phyloP scores from a whole-genome alignment of 176 grass and related monocot species.

The Raddia distichophylla region DNA sequence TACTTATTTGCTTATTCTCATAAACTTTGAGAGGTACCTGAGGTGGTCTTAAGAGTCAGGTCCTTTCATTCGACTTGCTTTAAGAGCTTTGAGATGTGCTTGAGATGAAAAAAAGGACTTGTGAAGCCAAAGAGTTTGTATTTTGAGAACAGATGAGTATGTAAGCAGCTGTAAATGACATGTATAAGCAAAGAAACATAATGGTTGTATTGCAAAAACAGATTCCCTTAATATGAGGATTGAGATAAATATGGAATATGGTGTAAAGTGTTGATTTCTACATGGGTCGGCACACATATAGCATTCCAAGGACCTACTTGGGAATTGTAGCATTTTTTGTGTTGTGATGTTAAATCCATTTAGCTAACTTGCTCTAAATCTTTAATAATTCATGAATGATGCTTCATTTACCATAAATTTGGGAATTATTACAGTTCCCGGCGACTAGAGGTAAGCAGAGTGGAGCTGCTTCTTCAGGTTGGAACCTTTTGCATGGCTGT shows the following conservation, averaged over 20 bases:
- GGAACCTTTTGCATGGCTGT: conserved; percentile 93
- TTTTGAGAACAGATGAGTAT: too few species aligned
- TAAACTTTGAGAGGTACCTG: too few species aligned
- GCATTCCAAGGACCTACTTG: not conserved
- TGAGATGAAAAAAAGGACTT: too few species aligned
- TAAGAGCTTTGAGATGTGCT: too few species aligned
- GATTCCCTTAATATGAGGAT: not conserved
- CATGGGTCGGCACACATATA: not conserved
- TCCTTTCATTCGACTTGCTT: too few species aligned
- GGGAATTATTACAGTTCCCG: conserved; percentile 69
- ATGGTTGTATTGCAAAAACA: not conserved
- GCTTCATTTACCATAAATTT: conserved; percentile 26
- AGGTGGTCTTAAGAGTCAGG: too few species aligned
- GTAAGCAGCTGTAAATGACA: too few species aligned
- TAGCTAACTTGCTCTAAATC: not conserved
- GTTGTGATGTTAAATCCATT: not conserved
- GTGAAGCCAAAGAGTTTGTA: too few species aligned
- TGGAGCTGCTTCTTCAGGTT: conserved; percentile 95
- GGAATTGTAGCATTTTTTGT: conserved; percentile 14
- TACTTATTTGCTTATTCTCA: too few species aligned
- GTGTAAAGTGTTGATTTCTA: not conserved
- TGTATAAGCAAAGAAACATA: not conserved
- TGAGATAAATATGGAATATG: not conserved
- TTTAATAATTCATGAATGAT: conserved; percentile 4
- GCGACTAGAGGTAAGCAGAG: conserved; percentile 88